A percentile compares a stretch with the other conserved stretches of the same genome.
Conservation (phyloP, 2,329 filamentous ascomycete genomes). For the Nemania sp. region DNA sequence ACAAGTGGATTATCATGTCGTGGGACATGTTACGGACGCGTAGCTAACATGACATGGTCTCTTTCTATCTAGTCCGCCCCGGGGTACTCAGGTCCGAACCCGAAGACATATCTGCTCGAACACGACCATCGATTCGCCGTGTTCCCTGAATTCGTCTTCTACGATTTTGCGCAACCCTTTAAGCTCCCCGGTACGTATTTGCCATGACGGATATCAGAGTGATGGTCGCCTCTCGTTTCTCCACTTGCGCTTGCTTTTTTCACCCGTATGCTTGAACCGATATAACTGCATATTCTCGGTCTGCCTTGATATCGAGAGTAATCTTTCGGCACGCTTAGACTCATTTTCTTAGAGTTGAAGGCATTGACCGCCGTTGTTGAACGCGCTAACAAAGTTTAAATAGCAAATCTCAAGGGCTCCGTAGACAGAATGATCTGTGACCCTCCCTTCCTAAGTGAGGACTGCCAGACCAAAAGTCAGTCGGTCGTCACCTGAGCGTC, state of each 20-base stretch:
- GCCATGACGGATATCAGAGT: neutral
- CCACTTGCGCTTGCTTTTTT: neutral
- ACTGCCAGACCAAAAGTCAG: constrained; percentile 78
- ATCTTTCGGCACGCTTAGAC: too few species aligned
- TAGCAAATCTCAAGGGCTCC: constrained; percentile 60
- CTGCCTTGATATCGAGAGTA: neutral
- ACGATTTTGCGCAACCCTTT: constrained; percentile 72
- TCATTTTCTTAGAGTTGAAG: too few species aligned
- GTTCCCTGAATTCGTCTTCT: constrained; percentile 73
- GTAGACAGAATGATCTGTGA: constrained; percentile 75
- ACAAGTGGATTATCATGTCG: too few species aligned
- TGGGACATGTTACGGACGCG: too few species aligned
- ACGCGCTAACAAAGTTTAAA: too few species aligned
- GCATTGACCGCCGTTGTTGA: too few species aligned
- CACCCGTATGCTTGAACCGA: neutral
- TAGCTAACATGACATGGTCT: neutral
- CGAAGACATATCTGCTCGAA: constrained; percentile 69
- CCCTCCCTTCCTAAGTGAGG: constrained; percentile 77
- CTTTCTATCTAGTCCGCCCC: constrained; percentile 8
- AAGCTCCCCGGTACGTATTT: constrained; percentile 59
- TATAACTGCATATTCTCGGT: neutral
- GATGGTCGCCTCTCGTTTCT: neutral
- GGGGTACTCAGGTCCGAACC: constrained; percentile 43
- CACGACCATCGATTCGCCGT: constrained; percentile 74
- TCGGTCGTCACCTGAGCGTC: neutral